phyloP scores from a whole-genome alignment of 768 basidiomycete genomes.

The Tephrocybe sp. region DNA sequence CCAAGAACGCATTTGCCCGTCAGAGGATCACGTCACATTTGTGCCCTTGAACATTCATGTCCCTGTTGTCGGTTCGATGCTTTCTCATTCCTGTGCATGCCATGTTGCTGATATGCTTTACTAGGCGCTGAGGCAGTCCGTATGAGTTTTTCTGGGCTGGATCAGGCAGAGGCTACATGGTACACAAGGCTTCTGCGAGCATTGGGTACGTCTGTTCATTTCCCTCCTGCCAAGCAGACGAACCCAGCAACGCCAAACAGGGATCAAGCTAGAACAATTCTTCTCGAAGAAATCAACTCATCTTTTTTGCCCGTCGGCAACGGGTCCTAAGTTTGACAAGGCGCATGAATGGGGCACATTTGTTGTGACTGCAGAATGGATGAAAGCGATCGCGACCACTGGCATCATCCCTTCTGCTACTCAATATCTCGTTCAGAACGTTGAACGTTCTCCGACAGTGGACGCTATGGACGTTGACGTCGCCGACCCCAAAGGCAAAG shows the following conservation, averaged over 20 bases:
- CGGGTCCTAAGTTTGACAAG: slow-evolving; percentile 74
- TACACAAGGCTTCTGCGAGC: slow-evolving; percentile 63
- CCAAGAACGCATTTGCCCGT: slow-evolving; percentile 65
- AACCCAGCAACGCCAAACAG: slow-evolving; percentile 27
- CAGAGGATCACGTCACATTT: slow-evolving; percentile 70
- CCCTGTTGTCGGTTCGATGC: slow-evolving; percentile 56
- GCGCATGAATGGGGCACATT: slow-evolving; percentile 78
- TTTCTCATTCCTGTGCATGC: background rate
- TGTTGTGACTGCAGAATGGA: slow-evolving; percentile 70
- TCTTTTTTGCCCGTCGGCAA: slow-evolving; percentile 69
- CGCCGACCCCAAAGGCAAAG: slow-evolving; percentile 17
- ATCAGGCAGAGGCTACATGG: slow-evolving; percentile 65
- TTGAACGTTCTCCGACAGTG: background rate
- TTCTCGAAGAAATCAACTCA: slow-evolving; percentile 75
- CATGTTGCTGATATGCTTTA: background rate
- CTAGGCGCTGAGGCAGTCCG: slow-evolving; percentile 54
- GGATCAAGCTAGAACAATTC: slow-evolving; percentile 50
- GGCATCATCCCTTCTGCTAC: slow-evolving; percentile 44
- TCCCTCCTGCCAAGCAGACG: background rate
- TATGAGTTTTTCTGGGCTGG: slow-evolving; percentile 75
- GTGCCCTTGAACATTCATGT: slow-evolving; percentile 55
- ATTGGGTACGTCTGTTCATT: slow-evolving; percentile 50
- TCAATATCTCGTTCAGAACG: slow-evolving; percentile 28
- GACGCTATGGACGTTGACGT: slow-evolving; percentile 11
- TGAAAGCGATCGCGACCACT: slow-evolving; percentile 52